Conservation (phyloP, 805 yeast genomes). For the Millerozyma acaciae region DNA sequence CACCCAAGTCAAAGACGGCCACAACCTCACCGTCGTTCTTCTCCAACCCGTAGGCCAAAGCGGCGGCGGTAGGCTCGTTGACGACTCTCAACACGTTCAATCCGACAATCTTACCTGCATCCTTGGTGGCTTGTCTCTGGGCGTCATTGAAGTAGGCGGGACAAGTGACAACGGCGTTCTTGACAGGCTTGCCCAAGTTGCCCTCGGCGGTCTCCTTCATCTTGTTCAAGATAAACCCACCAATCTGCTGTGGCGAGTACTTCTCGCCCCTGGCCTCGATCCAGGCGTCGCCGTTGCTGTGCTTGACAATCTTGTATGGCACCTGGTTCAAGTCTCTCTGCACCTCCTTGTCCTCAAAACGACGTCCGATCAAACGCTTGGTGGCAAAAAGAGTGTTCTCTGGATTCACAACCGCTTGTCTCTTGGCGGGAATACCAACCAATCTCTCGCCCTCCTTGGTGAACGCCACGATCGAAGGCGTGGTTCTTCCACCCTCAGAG, state of each 20-base stretch:
- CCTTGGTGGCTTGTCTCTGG: constrained; percentile 92
- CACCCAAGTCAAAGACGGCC: constrained; percentile 97
- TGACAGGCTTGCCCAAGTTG: constrained; percentile 79
- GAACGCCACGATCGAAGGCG: constrained; percentile 95
- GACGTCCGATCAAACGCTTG: constrained; percentile 90
- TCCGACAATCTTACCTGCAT: constrained; percentile 97
- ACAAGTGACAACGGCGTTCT: constrained; percentile 87
- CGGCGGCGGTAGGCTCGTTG: constrained; percentile 92
- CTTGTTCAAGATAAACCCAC: constrained; percentile 89
- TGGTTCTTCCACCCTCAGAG: constrained; percentile 70
- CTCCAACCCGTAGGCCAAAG: constrained; percentile 92
- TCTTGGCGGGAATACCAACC: constrained; percentile 93
- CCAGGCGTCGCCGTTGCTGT: constrained; percentile 95
- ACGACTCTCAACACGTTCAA: constrained; percentile 85
- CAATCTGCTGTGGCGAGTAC: constrained; percentile 94
- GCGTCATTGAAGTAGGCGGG: constrained; percentile 91
- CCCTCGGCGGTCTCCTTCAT: constrained; percentile 98
- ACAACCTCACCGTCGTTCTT: constrained; percentile 74
- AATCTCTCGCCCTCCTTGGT: constrained; percentile 86
- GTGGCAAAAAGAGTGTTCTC: constrained; percentile 93
- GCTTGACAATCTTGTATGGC: constrained; percentile 88
- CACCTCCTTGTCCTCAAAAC: constrained; percentile 84
- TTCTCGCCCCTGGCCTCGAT: constrained; percentile 81
- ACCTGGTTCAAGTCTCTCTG: constrained; percentile 85
- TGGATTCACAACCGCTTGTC: constrained; percentile 93